Percentiles rank a stretch among this genome's conserved stretches.
These are phyloP conservation scores for Spergularia azorica DNA, from an alignment of 179 eudicot genomes.

Conservation along the genomic window DNA sequence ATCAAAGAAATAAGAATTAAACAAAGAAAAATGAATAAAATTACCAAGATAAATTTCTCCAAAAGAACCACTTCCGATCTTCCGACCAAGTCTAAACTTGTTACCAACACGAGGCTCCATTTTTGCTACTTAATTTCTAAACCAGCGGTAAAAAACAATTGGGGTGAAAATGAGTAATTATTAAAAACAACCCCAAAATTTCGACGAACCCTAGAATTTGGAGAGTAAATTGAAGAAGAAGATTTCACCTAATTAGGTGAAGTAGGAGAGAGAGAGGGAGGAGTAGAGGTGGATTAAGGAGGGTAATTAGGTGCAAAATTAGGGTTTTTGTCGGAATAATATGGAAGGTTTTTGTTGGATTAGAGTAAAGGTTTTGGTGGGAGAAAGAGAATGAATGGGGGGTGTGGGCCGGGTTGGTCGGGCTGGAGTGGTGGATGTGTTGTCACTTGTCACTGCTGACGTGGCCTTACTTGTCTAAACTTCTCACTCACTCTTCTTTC, in stretches of 20 bases:
- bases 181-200: not conserved
- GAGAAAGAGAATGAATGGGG: not conserved
- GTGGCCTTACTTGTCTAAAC: not conserved
- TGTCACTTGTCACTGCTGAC: too few relatives aligned
- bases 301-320: not conserved
- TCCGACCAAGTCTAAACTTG: conserved; percentile 50
- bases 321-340: not conserved
- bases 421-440: not conserved
- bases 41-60: conserved; percentile 53
- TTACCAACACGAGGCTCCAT: conserved; percentile 58
- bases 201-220: not conserved
- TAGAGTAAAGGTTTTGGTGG: conserved; percentile 10
- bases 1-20: not conserved
- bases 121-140: not conserved
- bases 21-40: not conserved
- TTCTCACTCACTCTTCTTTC: not conserved
- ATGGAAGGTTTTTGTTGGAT: conserved; percentile 20
- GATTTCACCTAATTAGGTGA: not conserved
- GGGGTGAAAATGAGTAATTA: not conserved
- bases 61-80: conserved; percentile 56
- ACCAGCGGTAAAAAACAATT: not conserved
- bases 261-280: not conserved
- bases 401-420: conserved; percentile 2
- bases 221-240: not conserved
- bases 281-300: not conserved